Percentiles rank a stretch among this genome's conserved stretches.
phyloP scores from a whole-genome alignment of 257 asterid species.

The Solanum lycopersicoides region DNA sequence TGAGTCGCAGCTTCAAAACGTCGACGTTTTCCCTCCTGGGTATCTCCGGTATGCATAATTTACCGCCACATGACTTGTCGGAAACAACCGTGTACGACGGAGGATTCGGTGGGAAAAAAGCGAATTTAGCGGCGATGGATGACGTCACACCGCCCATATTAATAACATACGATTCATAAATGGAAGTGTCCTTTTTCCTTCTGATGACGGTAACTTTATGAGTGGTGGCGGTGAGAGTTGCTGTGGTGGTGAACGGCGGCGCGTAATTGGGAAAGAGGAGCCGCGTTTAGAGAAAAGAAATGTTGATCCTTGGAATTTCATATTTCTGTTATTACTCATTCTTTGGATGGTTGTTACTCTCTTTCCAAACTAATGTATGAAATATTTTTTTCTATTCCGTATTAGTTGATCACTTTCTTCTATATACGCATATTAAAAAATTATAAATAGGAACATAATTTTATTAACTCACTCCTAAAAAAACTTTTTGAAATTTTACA shows the following conservation, averaged over 20 bases:
- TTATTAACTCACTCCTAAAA: no score
- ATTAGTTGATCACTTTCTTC: no score
- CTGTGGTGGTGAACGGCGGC: not conserved
- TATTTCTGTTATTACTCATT: not conserved
- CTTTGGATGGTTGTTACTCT: not conserved
- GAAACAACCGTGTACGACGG: conserved; percentile 1
- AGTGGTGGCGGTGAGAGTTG: not conserved
- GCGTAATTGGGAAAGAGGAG: not conserved
- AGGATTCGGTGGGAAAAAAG: conserved; percentile 8
- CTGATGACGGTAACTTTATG: not conserved
- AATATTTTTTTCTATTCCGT: no score
- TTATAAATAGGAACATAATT: no score
- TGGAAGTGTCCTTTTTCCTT: not conserved
- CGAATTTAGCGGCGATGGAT: conserved; percentile 6
- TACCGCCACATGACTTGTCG: not conserved
- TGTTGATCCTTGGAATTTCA: not conserved
- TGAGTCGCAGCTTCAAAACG: not conserved
- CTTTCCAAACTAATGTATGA: no score
- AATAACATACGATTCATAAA: not conserved
- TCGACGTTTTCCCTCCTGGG: conserved; percentile 3
- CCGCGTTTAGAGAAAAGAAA: not conserved
- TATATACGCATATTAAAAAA: no score
- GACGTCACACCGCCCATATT: conserved; percentile 12
- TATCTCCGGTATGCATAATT: not conserved
- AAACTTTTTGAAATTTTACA: no score